Base-by-base conservation (phyloP, 768 basidiomycete genomes). In the Paxillus ammoniavirescens region DNA sequence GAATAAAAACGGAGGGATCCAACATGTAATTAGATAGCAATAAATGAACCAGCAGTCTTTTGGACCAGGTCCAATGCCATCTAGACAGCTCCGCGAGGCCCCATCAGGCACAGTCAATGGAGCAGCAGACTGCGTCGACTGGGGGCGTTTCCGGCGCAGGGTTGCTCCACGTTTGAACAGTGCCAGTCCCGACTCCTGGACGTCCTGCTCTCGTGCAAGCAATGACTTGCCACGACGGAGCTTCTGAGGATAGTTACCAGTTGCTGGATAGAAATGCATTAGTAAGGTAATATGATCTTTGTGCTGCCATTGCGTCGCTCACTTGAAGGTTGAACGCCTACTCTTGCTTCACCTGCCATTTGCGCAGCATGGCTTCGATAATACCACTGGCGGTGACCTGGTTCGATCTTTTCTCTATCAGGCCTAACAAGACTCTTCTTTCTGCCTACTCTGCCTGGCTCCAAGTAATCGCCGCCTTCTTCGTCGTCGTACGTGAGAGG, bases 1-100 rank as follows among this genome's bases (percentile, higher is more conserved):
- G 54, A 97, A 79, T 18, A 98, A 56, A 54, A 90, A 83, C 2
- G 82, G 72, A 2, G 97, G 97, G n/a, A 96, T 74, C 62, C 86
- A 86, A 62, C 79, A 82, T 6, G 97, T 99, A 48, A 97, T 57
- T 58, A 94, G 62, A 69, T 85, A 86, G 71, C 91, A 97, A 71
- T 94, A 99, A 55, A 89, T 83, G 86, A 97, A 96, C 94, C 94
- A 98, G 23, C 86, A 83, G 47, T 93, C 88, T 60, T 93, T 87
- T 13, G 96, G 96, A 12, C 95, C 93, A 38, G 93, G 93, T 0
- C 79, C 82, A 54, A 86, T 84, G 54, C 86, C 84, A 47, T 83
- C 84, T 63, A 91, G 81, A 54, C 86, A 89, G 15, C 77, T 76
- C 51, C 68, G 58, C 40, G 76, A 68, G 57, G 74, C 61, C 60